Evolutionary conservation across 108 stramenopile genomes (phyloP).

Genomic region (Aureococcus anophagefferens): DNA sequence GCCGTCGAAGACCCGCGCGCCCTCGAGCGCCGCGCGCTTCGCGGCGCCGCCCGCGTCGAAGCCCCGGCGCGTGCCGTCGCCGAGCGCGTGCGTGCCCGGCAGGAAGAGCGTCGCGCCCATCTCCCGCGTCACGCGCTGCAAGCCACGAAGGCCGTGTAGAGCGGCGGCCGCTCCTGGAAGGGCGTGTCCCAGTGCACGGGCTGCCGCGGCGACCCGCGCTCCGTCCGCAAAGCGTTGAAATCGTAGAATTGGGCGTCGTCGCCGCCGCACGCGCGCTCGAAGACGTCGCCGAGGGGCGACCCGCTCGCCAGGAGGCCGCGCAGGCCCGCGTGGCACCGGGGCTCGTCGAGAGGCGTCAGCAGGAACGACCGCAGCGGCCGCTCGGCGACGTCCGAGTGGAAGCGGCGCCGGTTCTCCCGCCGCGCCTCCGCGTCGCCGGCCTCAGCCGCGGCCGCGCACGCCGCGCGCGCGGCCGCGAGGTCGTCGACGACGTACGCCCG

Average conservation of each 20-base stretch:
- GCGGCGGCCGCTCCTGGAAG: slow-evolving; percentile 7
- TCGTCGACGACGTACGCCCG: not conserved
- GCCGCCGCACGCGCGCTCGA: slow-evolving; percentile 8
- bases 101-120: slow-evolving; percentile 22
- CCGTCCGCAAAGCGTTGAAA: slow-evolving; percentile 15
- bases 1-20: too few species aligned
- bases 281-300: slow-evolving; percentile 13
- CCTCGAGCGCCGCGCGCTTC: not conserved
- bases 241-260: slow-evolving; percentile 15
- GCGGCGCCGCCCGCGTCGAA: slow-evolving; percentile 1
- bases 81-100: slow-evolving; percentile 12
- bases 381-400: not conserved
- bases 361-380: not conserved
- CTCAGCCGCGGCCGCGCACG: not conserved
- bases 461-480: not conserved
- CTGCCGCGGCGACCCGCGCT: slow-evolving; percentile 16
- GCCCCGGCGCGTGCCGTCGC: not conserved
- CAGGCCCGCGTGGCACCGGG: not conserved
- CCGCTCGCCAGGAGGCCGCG: slow-evolving; percentile 2
- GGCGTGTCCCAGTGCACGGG: slow-evolving; percentile 19
- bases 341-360: not conserved
- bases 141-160: slow-evolving; percentile 19
- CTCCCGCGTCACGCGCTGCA: slow-evolving; percentile 4
- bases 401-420: not conserved
- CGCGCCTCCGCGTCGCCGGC: too few species aligned